Evolutionary conservation across 176 grass and related monocot species (phyloP).

Genomic region (Eragrostis curvula): DNA sequence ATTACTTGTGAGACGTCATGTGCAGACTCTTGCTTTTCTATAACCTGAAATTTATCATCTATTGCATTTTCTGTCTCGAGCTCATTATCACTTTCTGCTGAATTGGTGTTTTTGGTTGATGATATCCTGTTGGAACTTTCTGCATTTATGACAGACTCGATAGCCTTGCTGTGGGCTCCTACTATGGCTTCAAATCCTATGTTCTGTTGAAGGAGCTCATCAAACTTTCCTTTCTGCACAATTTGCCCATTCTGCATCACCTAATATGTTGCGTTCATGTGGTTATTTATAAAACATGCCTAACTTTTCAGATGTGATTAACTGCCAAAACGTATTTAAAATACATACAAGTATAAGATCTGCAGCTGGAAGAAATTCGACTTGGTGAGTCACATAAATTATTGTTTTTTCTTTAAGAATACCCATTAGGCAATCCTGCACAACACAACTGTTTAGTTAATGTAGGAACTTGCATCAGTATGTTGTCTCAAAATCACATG

Average conservation of each 20-base stretch:
- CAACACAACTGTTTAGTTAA: constrained; percentile 19
- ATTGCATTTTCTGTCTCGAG: constrained; percentile 55
- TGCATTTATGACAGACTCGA: constrained; percentile 82
- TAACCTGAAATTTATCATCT: constrained; percentile 57
- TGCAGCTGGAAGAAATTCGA: constrained; percentile 94
- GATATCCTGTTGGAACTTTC: constrained; percentile 80
- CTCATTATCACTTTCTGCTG: constrained; percentile 49
- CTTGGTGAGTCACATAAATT: constrained; percentile 95
- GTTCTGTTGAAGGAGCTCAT: constrained; percentile 87
- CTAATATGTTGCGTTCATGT: constrained; percentile 52
- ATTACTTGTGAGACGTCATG: constrained; percentile 68
- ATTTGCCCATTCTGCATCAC: constrained; percentile 92
- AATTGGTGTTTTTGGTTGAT: constrained; percentile 16
- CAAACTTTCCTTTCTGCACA: constrained; percentile 76
- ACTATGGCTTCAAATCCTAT: constrained; percentile 91
- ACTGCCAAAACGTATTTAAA: constrained; percentile 11
- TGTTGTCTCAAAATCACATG: neutral
- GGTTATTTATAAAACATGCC: constrained; percentile 19
- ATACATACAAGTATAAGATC: constrained; percentile 87
- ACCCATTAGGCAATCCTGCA: constrained; percentile 93
- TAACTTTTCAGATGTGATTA: too few relatives aligned
- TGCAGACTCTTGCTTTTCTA: constrained; percentile 84
- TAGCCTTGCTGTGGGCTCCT: constrained; percentile 88
- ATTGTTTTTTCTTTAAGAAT: constrained; percentile 90
- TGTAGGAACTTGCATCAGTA: neutral